Evolutionary conservation across 2,329 filamentous ascomycete genomes (phyloP), one percentile per base, ranked within the genome.

Genomic region (Aspergillus brasiliensis): DNA sequence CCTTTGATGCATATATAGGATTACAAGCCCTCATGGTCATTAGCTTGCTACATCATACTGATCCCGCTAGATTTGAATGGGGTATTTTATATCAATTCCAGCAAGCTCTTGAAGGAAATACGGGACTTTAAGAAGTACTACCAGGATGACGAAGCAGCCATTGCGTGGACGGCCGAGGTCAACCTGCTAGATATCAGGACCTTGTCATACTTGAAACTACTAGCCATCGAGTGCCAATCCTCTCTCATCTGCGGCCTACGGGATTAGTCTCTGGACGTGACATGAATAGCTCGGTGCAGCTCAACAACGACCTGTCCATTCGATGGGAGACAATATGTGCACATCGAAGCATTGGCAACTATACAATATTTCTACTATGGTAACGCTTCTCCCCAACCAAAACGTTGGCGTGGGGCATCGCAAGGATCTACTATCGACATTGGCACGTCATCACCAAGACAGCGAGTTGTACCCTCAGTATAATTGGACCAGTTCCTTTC

Each of bases 131-230:
- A 68, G 6, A 72, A 74, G 47, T 65, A 87, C 70, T 84, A 86
- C 67, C 74, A 79, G 0, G 86, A 88, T 64, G 78, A 82, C 60
- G 87, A 86, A 69, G 86, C 85, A 0, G 84, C 80, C 11, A 81
- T 88, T 48, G 88, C 88, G 62, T 71, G 84, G 49, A 88, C 84
- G 0, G 78, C 80, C 2, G 79, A 85, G 66, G 68, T 78, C 2
- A 76, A 77, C 10, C 59, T 81, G 0, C 64, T 85, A 49, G 78
- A 86, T 61, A 76, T 83, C 19, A 87, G 84, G 83, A 79, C 86
- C 59, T 72, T 89, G 60, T 88, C 27, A 28, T 28, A 28, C 8
- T 28, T 25, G 25, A 25, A 5, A 8, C 5, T 27, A 27, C 8
- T 27, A 81, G 67, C 79, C 78, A 3, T 82, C 78, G 62, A 66